A percentile compares a stretch with the other conserved stretches of the same genome.
Conservation (phyloP, 108 stramenopile species). For the Cyclotella sp. region DNA sequence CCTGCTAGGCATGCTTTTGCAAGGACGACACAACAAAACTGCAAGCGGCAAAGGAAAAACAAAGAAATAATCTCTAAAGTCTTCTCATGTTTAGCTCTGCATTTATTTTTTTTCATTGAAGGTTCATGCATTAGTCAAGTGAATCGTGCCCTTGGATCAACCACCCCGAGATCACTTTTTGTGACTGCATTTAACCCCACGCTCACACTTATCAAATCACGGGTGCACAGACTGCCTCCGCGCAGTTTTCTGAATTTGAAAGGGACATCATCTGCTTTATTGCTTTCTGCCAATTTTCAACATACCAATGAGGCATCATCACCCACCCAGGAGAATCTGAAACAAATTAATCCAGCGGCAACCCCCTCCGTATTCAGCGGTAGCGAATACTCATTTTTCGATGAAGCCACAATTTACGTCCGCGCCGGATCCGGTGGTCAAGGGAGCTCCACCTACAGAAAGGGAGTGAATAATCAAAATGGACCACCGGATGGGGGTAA, state of each 20-base stretch:
- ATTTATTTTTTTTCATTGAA: background rate
- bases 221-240: no score
- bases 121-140: no score
- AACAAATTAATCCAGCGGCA: slow-evolving; percentile 4
- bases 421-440: slow-evolving; percentile 89
- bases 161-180: no score
- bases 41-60: background rate
- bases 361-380: slow-evolving; percentile 13
- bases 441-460: slow-evolving; percentile 82
- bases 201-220: no score
- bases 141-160: no score
- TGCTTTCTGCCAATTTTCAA: no score
- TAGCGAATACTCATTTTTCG: slow-evolving; percentile 89
- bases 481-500: slow-evolving; percentile 93
- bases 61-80: background rate
- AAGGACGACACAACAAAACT: background rate
- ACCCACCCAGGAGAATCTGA: no score
- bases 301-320: no score
- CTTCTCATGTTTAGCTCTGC: background rate
- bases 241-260: no score
- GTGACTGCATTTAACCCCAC: no score
- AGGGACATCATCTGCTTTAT: no score
- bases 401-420: slow-evolving; percentile 83
- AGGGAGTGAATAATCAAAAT: slow-evolving; percentile 70
- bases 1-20: background rate